Conservation (phyloP, 148 eudicot species). For the Arctostaphylos glauca region DNA sequence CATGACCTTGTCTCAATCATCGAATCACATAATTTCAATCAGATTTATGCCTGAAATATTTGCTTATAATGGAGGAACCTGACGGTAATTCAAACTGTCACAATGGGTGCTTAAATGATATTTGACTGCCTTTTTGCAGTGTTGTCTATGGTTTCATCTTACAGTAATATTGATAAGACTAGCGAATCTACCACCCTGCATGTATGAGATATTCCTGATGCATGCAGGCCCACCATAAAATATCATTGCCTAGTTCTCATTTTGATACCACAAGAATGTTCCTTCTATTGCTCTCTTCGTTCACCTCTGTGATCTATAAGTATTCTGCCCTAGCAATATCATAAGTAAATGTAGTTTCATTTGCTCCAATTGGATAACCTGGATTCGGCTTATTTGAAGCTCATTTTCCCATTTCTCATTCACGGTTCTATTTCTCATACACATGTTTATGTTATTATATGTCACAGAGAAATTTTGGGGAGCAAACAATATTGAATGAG, state of each 20-base stretch:
- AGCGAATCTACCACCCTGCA: neutral
- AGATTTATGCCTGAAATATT: neutral
- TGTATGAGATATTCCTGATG: neutral
- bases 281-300: neutral
- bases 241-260: neutral
- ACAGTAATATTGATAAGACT: neutral
- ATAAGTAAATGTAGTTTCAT: neutral
- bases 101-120: no score
- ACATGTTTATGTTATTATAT: neutral
- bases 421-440: neutral
- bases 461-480: conserved; percentile 53
- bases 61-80: neutral
- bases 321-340: neutral
- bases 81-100: neutral
- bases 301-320: neutral
- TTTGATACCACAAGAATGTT: neutral
- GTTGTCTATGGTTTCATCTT: neutral
- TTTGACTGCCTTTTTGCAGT: neutral
- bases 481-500: conserved; percentile 50
- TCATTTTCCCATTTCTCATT: neutral
- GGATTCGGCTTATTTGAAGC: neutral
- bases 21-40: neutral
- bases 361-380: neutral
- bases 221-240: neutral
- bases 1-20: neutral